These are phyloP conservation scores for Jatropha curcas DNA, from an alignment of 345 rosid species.

Conservation along the genomic window DNA sequence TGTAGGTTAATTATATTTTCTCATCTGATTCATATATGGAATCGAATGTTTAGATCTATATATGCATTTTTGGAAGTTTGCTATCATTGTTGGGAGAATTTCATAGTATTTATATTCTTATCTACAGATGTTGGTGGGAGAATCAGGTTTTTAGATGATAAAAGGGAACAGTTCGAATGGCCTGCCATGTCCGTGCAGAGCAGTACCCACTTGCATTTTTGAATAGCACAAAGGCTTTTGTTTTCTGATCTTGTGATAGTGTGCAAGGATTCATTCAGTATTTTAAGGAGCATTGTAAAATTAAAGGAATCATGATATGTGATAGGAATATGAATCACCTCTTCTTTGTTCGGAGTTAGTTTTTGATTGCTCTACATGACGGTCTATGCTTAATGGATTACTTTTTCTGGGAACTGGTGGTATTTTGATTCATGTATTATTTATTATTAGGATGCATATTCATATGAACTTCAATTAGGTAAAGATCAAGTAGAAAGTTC, in stretches of 20 bases:
- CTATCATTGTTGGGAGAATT: slow-evolving; percentile 92
- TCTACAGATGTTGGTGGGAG: slow-evolving; percentile 62
- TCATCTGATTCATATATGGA: slow-evolving; percentile 33
- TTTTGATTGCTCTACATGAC: slow-evolving; percentile 71
- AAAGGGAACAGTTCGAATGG: slow-evolving; percentile 73
- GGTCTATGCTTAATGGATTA: no score
- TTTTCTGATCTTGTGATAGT: no score
- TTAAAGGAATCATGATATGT: slow-evolving; percentile 82
- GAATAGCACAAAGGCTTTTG: slow-evolving; percentile 90
- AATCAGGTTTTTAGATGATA: slow-evolving; percentile 68
- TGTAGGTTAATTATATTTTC: slow-evolving; percentile 52
- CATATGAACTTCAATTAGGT: no score
- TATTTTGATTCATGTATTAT: no score
- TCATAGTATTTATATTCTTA: slow-evolving; percentile 64
- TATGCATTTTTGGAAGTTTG: slow-evolving; percentile 69
- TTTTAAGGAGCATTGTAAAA: slow-evolving; percentile 84
- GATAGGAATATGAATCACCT: slow-evolving; percentile 80
- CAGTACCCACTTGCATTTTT: slow-evolving; percentile 82
- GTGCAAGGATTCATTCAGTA: slow-evolving; percentile 97
- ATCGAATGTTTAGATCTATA: slow-evolving; percentile 34
- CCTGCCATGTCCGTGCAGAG: slow-evolving; percentile 57
- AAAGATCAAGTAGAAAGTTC: no score
- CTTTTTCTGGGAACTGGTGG: no score
- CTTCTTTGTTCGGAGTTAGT: slow-evolving; percentile 56
- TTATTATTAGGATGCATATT: no score